phyloP scores from a whole-genome alignment of 169 alveolate species.

The Neospora caninum region DNA sequence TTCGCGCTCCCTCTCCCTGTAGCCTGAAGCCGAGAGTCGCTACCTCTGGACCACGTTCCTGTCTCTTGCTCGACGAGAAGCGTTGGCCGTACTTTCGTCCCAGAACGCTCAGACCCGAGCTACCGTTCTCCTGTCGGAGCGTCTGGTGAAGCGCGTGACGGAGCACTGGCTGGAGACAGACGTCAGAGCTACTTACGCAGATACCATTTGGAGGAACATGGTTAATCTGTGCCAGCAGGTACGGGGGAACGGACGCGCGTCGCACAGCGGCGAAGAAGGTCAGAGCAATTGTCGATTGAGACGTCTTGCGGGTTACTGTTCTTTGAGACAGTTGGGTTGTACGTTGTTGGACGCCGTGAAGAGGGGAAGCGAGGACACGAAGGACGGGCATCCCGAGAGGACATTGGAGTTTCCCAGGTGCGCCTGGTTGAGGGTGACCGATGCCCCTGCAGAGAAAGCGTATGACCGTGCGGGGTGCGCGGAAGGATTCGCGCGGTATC shows the following conservation, averaged over 20 bases:
- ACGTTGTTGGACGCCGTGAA: too few species aligned
- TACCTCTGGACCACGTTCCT: neutral
- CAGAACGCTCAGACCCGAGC: neutral
- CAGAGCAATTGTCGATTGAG: too few species aligned
- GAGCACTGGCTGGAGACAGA: conserved; percentile 30
- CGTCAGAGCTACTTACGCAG: neutral
- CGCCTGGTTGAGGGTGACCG: too few species aligned
- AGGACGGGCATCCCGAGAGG: too few species aligned
- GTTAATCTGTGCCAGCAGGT: neutral
- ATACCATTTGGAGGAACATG: neutral
- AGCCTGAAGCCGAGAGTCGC: neutral
- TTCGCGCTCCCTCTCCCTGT: neutral
- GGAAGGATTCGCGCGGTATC: too few species aligned
- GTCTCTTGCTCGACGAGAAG: neutral
- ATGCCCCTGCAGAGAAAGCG: too few species aligned
- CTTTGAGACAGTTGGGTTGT: too few species aligned
- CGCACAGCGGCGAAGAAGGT: neutral
- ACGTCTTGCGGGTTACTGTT: too few species aligned
- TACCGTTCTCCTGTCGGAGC: neutral
- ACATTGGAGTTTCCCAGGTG: too few species aligned
- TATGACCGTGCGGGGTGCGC: too few species aligned
- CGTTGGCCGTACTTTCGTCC: neutral
- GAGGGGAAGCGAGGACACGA: too few species aligned
- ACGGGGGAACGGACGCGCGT: neutral
- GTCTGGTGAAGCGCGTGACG: neutral